Conservation (phyloP, 768 basidiomycete species). For the Cantharellus cinnabarinus region DNA sequence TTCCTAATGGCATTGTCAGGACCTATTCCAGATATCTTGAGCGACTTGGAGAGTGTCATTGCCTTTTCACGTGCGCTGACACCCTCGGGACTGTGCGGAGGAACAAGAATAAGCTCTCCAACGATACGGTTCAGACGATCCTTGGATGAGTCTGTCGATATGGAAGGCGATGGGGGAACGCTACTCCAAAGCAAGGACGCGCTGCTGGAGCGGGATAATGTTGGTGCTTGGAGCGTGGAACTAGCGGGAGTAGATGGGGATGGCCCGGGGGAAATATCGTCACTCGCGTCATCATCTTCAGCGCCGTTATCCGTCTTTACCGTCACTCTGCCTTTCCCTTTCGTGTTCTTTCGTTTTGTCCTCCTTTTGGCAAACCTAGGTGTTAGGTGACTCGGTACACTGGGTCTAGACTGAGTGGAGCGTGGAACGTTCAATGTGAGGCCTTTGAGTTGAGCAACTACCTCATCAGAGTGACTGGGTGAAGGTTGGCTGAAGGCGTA, state of each 20-base stretch:
- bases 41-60: slow-evolving; percentile 1
- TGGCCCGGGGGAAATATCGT: not conserved
- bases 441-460: not conserved
- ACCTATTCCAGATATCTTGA: slow-evolving; percentile 4
- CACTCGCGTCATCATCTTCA: not conserved
- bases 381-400: not conserved
- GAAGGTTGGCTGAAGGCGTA: too few relatives aligned
- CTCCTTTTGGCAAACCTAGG: not conserved
- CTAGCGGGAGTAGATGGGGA: not conserved
- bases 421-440: not conserved
- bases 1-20: slow-evolving; percentile 5
- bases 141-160: not conserved
- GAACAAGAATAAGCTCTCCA: not conserved
- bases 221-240: not conserved
- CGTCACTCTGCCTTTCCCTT: not conserved
- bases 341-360: not conserved
- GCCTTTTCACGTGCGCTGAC: not conserved
- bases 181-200: not conserved
- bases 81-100: not conserved
- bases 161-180: not conserved
- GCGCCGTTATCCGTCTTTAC: not conserved
- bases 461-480: not conserved
- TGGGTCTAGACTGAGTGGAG: not conserved
- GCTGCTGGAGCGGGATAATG: not conserved
- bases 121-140: not conserved